Evolutionary conservation across 2,329 filamentous ascomycete genomes (phyloP).

Genomic region (Talaromyces sp.): DNA sequence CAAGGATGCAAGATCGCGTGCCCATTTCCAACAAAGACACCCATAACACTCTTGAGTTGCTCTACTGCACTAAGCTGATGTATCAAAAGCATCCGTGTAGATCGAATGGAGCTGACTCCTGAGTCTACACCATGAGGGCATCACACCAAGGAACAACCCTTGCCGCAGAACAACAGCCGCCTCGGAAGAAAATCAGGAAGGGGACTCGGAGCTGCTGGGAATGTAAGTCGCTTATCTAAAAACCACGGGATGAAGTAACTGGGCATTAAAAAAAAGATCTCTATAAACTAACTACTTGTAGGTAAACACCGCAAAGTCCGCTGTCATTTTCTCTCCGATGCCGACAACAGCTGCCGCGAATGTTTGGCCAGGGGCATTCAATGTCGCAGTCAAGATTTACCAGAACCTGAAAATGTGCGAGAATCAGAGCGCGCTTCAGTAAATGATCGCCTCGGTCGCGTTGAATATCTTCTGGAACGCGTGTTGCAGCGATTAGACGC

Average conservation of each 20-base stretch:
- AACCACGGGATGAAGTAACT: no score
- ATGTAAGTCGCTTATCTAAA: conserved; percentile 9
- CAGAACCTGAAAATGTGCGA: conserved; percentile 9
- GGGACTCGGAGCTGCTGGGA: conserved; percentile 22
- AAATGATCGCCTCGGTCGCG: conserved; percentile 14
- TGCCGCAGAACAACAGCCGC: conserved; percentile 8
- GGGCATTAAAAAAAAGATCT: no score
- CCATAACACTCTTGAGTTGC: no score
- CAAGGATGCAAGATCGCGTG: no score
- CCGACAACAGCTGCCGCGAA: conserved; percentile 14
- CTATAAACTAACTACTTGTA: background rate
- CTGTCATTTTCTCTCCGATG: conserved; percentile 13
- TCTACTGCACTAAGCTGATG: no score
- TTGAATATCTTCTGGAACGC: conserved; percentile 13
- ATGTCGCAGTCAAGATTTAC: conserved; percentile 18
- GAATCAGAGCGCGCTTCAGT: background rate
- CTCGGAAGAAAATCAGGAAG: conserved; percentile 21
- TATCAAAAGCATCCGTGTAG: no score
- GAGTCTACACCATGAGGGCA: no score
- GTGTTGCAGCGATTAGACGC: conserved; percentile 4
- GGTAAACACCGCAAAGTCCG: conserved; percentile 21
- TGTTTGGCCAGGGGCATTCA: conserved; percentile 8
- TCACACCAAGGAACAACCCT: background rate
- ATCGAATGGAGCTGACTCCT: no score
- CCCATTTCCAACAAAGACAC: no score